Evolutionary conservation across 805 yeast genomes (phyloP), one percentile per base, ranked within the genome.

Genomic region (Jamesozyma rosinii): DNA sequence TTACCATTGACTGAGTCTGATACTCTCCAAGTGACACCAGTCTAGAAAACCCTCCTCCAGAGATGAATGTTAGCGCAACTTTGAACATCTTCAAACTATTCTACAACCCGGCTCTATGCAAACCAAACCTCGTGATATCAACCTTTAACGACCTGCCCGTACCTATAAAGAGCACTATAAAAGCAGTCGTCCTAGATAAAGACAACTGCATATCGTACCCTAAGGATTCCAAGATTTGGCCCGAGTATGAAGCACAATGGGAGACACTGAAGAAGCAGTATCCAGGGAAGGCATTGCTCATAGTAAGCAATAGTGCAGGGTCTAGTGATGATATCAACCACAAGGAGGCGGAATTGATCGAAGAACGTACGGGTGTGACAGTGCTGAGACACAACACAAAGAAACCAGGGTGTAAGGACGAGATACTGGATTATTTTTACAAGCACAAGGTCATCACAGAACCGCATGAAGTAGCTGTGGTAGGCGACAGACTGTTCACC

Each of bases 271-370:
- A 69, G 35, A 51, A 61, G n/a, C 52, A 61, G 1, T 86, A 81
- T 53, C 87, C 92, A 0, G 76, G 70, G 30, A 80, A 77, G 4
- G 68, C 69, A 10, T 60, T 89, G 18, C 66, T 87, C 31, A 82
- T 90, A 9, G 95, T 90, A 3, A 83, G 95, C 53, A 90, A 90
- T 55, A 84, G 95, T 0, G 97, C 97, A 0, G 98, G 98, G 0
- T 83, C 95, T 0, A 69, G 74, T 45, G 95, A 82, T 52, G 97
- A 89, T 54, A 54, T 51, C 0, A 70, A 67, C 29, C 72, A 76
- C 44, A 46, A 47, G 15, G 83, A 84, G 53, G 96, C 96, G 0
- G 49, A 57, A 18, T 52, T 66, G 5, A 61, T 89, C 10, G 94
- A 88, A 55, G 41, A 61, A 9, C 68, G 71, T 21, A 79, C 86